Base-by-base conservation (phyloP, 1,139 yeast species). In the Hemisphaericaspora xylofermentans region DNA sequence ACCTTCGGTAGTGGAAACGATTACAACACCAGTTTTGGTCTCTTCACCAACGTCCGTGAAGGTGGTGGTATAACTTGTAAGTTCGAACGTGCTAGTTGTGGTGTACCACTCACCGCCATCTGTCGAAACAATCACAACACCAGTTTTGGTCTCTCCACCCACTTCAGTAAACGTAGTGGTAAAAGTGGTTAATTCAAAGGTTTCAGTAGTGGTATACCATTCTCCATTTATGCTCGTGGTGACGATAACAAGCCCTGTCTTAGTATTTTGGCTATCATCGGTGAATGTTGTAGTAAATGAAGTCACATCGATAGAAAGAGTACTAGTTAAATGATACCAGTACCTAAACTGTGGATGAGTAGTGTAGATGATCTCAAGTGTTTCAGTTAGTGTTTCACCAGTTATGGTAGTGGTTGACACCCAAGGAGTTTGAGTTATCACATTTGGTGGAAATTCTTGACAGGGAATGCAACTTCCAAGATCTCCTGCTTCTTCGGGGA, bases 121-220 rank as follows among this genome's bases (percentile, higher is more conserved):
- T 13, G 47, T 42, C 3, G 45, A 32, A 17, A 43, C 36, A n/a
- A 36, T 17, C 2, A 48, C 45, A 18, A 18, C 43, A 17, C 42
- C 46, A 15, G 46, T 42, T 1, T 28, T 43, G 21, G 43, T 41
- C 10, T 38, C 24, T 25, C 34, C 39, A 4, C 43, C 35, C n/a
- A 50, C 52, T 33, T 44, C 49, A 9, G 41, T 16, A 15, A 38
- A 29, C n/a, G 49, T 47, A 15, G 46, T 43, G 16, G 26, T 24
- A n/a, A 7, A 24, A n/a, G 26, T 6, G 4, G n/a, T 24, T 15
- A 15, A 29, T 16, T 30, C 32, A 29, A 29, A 29, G 16, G 19
- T 15, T 9, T 5, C 12, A 12, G 33, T 30, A 10, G 33, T 30
- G 4, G 33, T 18, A 17, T 17, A 17, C 26, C 26, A 24, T 7